Conservation (phyloP, 2,329 filamentous ascomycete genomes). For the Aspergillus fijiensis region DNA sequence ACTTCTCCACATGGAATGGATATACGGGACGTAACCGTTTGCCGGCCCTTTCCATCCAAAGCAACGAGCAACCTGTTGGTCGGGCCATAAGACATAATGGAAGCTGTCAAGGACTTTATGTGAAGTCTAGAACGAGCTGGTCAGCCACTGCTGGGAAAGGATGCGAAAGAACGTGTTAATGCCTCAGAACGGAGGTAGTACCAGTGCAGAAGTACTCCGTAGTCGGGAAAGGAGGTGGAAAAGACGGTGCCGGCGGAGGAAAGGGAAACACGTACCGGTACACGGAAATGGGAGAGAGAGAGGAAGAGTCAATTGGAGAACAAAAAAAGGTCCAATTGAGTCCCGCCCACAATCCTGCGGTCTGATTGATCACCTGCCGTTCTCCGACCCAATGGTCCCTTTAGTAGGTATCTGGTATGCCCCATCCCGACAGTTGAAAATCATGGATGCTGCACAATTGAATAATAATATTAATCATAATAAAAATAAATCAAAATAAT, state of each 20-base stretch:
- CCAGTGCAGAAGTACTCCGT: not conserved
- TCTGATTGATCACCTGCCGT: constrained; percentile 13
- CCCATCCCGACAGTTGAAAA: constrained; percentile 10
- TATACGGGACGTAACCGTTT: not conserved
- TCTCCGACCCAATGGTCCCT: constrained; percentile 6
- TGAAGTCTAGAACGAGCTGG: not conserved
- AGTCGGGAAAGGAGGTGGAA: not conserved
- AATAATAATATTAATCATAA: not conserved
- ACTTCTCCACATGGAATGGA: not conserved
- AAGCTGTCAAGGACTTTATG: not conserved
- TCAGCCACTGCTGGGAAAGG: not conserved
- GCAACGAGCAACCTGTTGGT: not conserved
- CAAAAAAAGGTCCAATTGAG: constrained; percentile 1
- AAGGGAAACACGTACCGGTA: not conserved
- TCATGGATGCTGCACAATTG: constrained; percentile 1
- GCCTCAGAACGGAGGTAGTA: not conserved
- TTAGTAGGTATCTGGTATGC: not conserved
- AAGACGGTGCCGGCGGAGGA: not conserved
- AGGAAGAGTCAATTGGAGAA: not conserved
- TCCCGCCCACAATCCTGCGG: not conserved
- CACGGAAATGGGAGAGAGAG: not conserved
- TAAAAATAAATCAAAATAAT: not conserved
- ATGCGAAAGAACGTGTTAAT: not conserved
- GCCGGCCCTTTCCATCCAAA: not conserved
- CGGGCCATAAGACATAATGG: not conserved